These are phyloP conservation scores for Apiospora aurea DNA, from an alignment of 2,329 filamentous ascomycete genomes.

Conservation along the genomic window DNA sequence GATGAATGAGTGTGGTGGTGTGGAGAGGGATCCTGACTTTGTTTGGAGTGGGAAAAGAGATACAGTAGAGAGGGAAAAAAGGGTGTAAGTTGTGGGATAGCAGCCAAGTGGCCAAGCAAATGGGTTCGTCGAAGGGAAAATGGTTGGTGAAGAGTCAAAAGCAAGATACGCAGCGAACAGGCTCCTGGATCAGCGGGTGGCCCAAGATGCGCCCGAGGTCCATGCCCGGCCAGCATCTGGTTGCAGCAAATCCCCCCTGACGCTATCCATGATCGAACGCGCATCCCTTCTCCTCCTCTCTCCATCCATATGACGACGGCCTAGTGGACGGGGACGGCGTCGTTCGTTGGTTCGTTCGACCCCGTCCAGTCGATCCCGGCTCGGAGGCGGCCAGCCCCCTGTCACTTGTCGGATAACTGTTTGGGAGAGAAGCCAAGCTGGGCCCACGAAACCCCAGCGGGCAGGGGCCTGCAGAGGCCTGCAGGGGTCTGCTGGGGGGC, in stretches of 20 bases:
- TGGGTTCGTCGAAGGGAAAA: slow-evolving; percentile 12
- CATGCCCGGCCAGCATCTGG: background rate
- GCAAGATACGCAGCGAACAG: slow-evolving; percentile 24
- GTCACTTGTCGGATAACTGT: slow-evolving; percentile 21
- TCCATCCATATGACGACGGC: background rate
- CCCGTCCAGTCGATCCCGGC: background rate
- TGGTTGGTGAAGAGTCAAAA: slow-evolving; percentile 37
- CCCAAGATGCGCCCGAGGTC: background rate
- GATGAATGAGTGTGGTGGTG: slow-evolving; percentile 28
- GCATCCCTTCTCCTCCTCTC: background rate
- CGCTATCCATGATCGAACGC: slow-evolving; percentile 28
- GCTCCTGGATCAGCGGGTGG: background rate
- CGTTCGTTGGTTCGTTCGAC: background rate
- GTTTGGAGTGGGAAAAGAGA: slow-evolving; percentile 33
- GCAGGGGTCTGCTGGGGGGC: background rate
- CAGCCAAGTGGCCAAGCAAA: slow-evolving; percentile 32
- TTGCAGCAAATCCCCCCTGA: slow-evolving; percentile 29
- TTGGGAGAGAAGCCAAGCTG: slow-evolving; percentile 7
- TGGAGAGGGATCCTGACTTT: slow-evolving; percentile 28
- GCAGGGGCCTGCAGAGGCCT: background rate
- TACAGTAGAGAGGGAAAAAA: slow-evolving; percentile 23
- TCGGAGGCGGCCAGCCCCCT: slow-evolving; percentile 19
- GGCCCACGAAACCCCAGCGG: slow-evolving; percentile 16
- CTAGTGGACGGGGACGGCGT: background rate
- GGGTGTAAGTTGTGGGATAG: slow-evolving; percentile 28